Evolutionary conservation across 768 basidiomycete genomes (phyloP).

Genomic region (Lepiota subincarnata): DNA sequence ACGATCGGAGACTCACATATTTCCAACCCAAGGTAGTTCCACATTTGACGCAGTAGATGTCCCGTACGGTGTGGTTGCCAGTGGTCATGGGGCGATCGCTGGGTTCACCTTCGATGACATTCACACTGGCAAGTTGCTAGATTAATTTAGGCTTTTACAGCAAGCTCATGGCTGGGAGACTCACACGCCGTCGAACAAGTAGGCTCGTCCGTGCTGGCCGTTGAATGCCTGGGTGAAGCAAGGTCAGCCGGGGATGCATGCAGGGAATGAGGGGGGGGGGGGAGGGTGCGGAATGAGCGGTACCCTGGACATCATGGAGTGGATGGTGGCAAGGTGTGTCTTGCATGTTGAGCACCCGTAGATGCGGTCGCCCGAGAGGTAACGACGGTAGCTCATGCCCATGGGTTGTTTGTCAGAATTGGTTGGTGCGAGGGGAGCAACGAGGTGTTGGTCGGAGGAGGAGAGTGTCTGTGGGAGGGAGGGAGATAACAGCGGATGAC

Average conservation of each 20-base stretch:
- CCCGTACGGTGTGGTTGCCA: constrained; percentile 92
- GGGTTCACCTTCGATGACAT: constrained; percentile 84
- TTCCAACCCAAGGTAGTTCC: constrained; percentile 90
- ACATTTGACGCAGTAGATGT: constrained; percentile 93
- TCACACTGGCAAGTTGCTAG: constrained; percentile 56
- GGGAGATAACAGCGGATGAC: constrained; percentile 20
- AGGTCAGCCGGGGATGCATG: constrained; percentile 7
- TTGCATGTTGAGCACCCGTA: constrained; percentile 85
- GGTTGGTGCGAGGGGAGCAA: constrained; percentile 39
- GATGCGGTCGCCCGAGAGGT: constrained; percentile 79
- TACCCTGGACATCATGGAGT: constrained; percentile 88
- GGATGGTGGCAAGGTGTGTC: constrained; percentile 88
- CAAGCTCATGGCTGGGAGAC: constrained; percentile 24
- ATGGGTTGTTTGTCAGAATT: constrained; percentile 38
- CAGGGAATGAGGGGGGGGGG: no score
- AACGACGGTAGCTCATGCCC: constrained; percentile 89
- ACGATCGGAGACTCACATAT: constrained; percentile 63
- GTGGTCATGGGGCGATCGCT: constrained; percentile 96
- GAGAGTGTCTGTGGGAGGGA: constrained; percentile 19
- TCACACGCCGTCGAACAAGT: constrained; percentile 92
- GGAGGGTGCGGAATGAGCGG: constrained; percentile 12
- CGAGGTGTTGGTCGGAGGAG: constrained; percentile 19
- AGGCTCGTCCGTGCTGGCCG: constrained; percentile 93
- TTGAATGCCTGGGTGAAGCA: constrained; percentile 74
- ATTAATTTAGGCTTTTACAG: constrained; percentile 9